Evolutionary conservation across 2,329 filamentous ascomycete species (phyloP), one percentile per base, ranked within the genome.

Genomic region (Ophiostoma angusticollis): DNA sequence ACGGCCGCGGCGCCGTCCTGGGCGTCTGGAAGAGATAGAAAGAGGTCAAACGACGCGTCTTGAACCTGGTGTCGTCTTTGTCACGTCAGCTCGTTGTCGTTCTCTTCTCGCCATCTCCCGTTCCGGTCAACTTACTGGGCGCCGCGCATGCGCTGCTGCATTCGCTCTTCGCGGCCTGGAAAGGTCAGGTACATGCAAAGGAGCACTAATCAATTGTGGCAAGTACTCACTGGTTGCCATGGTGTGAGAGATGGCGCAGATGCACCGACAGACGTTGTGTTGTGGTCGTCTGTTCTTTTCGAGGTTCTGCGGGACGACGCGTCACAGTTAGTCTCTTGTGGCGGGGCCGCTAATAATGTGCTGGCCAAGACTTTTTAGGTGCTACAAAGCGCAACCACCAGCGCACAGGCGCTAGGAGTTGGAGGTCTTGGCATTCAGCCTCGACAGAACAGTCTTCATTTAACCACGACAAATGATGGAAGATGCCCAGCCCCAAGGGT

Each of bases 131-230:
- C 69, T 47, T 63, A 77, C 74, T 73, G 71, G 30, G 74, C 74
- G 45, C 75, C 75, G 45, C 75, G 73, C 53, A 80, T 69, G 52
- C 75, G 74, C 59, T 76, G 67, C 46, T 74, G 72, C 60, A 78
- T 67, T 51, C 73, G 72, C 53, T 76, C 72, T 49, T 73, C 70
- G 48, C 74, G 72, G 52, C 64, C 68, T 72, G 41, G 25, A 4
- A 6, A 13, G 4, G 13, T 12, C 3, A 22, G 19, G 14, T n/a
- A 18, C 0, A 31, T n/a, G 22, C 3, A 13, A 4, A 19, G 14
- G 9, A 18, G 18, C 8, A 5, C 5, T 8, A 18, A 16, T n/a
- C n/a, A n/a, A n/a, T n/a, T n/a, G n/a, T n/a, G n/a, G n/a, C 37
- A 22, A 14, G 1, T 7, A 47, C 54, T 43, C 49, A 60, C 58